Percentiles rank a stretch among this genome's conserved stretches.
Evolutionary conservation across 192 early-diverging fungal genomes (phyloP).

Genomic region (Neocallimastix lanati): DNA sequence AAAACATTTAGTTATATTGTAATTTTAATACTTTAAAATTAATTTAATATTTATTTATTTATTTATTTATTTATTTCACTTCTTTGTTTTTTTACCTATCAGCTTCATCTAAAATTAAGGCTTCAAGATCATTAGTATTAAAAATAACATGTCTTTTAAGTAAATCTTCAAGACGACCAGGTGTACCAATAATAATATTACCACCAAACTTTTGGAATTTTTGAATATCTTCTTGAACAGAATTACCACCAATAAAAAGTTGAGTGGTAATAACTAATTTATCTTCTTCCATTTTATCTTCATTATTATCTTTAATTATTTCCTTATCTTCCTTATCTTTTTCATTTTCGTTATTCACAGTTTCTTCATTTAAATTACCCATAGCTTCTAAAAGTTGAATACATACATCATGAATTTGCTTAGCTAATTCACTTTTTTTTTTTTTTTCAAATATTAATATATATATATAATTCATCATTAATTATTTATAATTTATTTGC

Average conservation of each 20-base stretch:
- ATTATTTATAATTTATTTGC: too few species aligned
- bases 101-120: conserved; percentile 85
- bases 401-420: conserved; percentile 64
- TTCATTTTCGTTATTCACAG: not conserved
- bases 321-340: not conserved
- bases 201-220: conserved; percentile 42
- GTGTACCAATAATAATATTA: conserved; percentile 77
- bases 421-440: conserved; percentile 55
- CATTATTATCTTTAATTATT: conserved; percentile 10
- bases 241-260: conserved; percentile 57
- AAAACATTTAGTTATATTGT: too few species aligned
- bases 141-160: conserved; percentile 27
- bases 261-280: conserved; percentile 6
- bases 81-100: conserved; percentile 37
- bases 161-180: conserved; percentile 73
- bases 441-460: too few species aligned
- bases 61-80: too few species aligned
- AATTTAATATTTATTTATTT: too few species aligned
- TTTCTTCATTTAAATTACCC: not conserved
- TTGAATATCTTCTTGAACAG: conserved; percentile 39
- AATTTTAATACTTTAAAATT: too few species aligned
- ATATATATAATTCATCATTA: not conserved
- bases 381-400: conserved; percentile 26
- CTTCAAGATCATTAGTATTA: conserved; percentile 63
- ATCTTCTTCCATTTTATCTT: conserved; percentile 10